phyloP scores from a whole-genome alignment of 148 eudicot species.

The Agrostemma githago region DNA sequence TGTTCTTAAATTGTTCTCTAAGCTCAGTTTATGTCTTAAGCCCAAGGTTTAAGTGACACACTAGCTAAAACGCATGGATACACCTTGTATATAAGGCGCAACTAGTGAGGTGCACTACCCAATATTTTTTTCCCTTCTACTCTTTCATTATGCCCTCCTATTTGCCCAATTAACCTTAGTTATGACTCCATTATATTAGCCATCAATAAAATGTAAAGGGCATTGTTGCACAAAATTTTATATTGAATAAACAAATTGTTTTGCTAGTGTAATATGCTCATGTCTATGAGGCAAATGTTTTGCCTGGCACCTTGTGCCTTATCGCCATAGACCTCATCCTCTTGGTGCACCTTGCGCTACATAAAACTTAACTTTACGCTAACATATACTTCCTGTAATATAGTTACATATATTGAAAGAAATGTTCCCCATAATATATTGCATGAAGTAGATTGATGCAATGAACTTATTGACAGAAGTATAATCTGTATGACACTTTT shows the following conservation, averaged over 20 bases:
- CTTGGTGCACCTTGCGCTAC: not conserved
- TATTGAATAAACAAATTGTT: not conserved
- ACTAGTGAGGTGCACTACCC: no score
- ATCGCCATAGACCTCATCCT: not conserved
- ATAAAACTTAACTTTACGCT: not conserved
- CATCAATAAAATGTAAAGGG: not conserved
- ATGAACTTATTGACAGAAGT: not conserved
- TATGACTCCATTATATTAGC: not conserved
- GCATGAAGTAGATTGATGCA: no score
- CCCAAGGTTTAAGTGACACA: not conserved
- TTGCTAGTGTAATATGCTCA: not conserved
- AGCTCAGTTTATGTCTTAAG: not conserved
- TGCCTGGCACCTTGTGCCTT: not conserved
- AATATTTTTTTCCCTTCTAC: not conserved
- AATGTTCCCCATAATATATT: not conserved
- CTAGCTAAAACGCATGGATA: not conserved
- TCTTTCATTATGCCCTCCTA: no score
- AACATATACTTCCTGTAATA: no score
- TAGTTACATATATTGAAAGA: no score
- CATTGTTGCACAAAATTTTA: not conserved
- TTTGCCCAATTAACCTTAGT: not conserved
- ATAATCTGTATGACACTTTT: not conserved
- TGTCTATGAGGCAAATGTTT: not conserved
- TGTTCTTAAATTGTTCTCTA: not conserved
- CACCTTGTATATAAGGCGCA: no score